Conservation (phyloP, 371 early-diverging fungal species). For the Syncephalastrum monosporum region DNA sequence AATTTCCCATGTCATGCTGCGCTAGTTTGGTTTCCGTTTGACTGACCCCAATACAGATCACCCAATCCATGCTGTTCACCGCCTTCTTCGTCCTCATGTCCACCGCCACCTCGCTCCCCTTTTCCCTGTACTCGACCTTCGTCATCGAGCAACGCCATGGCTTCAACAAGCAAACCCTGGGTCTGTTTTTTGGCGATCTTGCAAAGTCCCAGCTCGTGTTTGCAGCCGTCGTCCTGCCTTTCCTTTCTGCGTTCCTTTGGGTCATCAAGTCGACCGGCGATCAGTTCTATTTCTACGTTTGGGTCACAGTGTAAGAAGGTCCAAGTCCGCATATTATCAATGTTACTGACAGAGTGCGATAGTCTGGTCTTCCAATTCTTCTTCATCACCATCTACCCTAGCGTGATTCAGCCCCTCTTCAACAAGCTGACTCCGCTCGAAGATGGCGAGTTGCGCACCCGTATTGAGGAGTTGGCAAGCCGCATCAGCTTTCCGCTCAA, state of each 20-base stretch:
- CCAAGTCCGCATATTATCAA: no score
- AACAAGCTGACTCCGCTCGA: slow-evolving; percentile 94
- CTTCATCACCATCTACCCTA: slow-evolving; percentile 91
- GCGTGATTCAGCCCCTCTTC: slow-evolving; percentile 96
- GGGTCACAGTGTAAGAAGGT: slow-evolving; percentile 76
- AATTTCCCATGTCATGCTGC: no score
- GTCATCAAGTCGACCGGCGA: slow-evolving; percentile 84
- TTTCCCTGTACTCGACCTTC: slow-evolving; percentile 89
- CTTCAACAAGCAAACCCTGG: slow-evolving; percentile 94
- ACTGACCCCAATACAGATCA: slow-evolving; percentile 52
- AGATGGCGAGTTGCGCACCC: slow-evolving; percentile 80
- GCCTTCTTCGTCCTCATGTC: slow-evolving; percentile 58
- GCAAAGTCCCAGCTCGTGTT: slow-evolving; percentile 73
- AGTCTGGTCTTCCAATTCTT: slow-evolving; percentile 87
- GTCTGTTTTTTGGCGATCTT: slow-evolving; percentile 81
- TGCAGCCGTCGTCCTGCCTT: slow-evolving; percentile 73
- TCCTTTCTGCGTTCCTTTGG: slow-evolving; percentile 81
- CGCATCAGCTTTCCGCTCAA: slow-evolving; percentile 91
- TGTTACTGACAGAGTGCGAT: background rate
- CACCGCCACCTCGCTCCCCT: slow-evolving; percentile 75
- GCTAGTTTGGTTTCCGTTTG: background rate
- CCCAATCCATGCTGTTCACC: slow-evolving; percentile 82
- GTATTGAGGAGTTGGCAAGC: slow-evolving; percentile 85
- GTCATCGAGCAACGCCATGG: slow-evolving; percentile 95
- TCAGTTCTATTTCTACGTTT: slow-evolving; percentile 87